phyloP scores from a whole-genome alignment of 805 yeast genomes.

The Starmerella sp. region DNA sequence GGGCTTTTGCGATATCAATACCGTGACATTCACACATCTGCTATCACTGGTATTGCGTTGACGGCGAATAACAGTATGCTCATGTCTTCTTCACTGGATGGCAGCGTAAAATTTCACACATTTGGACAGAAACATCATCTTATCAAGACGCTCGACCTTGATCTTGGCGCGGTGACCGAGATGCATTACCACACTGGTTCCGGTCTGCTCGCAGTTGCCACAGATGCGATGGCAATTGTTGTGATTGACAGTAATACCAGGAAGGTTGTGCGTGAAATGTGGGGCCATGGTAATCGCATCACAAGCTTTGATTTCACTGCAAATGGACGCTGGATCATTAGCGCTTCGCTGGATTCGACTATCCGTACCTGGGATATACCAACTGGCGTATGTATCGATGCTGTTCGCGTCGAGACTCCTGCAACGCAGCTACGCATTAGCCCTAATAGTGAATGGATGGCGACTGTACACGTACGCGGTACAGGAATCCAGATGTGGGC shows the following conservation, averaged over 20 bases:
- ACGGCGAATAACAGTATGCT: conserved; percentile 85
- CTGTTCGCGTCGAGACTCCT: conserved; percentile 64
- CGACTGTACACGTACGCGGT: conserved; percentile 83
- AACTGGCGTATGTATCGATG: conserved; percentile 93
- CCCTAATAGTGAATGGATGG: conserved; percentile 79
- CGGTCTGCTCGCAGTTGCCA: conserved; percentile 70
- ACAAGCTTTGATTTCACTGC: conserved; percentile 85
- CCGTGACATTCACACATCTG: conserved; percentile 45
- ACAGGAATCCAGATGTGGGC: conserved; percentile 91
- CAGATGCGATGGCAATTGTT: conserved; percentile 77
- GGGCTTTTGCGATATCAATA: conserved; percentile 69
- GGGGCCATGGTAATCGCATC: conserved; percentile 82
- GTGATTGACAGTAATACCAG: conserved; percentile 74
- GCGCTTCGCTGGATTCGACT: conserved; percentile 73
- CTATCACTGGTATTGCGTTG: conserved; percentile 78
- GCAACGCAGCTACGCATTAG: conserved; percentile 73
- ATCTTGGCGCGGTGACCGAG: conserved; percentile 59
- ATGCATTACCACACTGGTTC: conserved; percentile 72
- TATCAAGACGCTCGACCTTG: conserved; percentile 42
- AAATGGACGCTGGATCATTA: conserved; percentile 89
- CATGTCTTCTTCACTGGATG: conserved; percentile 84
- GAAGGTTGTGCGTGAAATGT: conserved; percentile 70
- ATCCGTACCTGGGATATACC: conserved; percentile 96
- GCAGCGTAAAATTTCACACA: conserved; percentile 75
- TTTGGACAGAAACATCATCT: conserved; percentile 39